A percentile compares a stretch with the other conserved stretches of the same genome.
These are phyloP conservation scores for Daucus carota DNA, from an alignment of 129 eudicot species.

Conservation along the genomic window DNA sequence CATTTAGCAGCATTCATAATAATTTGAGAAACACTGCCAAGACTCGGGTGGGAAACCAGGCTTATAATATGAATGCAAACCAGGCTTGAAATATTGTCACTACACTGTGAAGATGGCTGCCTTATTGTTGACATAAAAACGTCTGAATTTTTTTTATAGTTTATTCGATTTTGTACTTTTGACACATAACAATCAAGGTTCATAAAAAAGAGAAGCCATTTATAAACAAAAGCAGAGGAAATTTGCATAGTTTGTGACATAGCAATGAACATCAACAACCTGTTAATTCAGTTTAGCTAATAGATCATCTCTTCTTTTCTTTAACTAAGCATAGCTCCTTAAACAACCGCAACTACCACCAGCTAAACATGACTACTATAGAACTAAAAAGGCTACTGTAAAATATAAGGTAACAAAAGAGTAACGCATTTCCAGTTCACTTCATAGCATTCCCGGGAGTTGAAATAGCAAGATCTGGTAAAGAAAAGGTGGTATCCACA, in stretches of 20 bases:
- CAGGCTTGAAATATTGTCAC: no score
- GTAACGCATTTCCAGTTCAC: constrained; percentile 9
- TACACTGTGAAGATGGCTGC: no score
- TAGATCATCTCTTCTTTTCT: neutral
- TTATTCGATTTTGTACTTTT: neutral
- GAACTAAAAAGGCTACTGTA: neutral
- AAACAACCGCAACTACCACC: neutral
- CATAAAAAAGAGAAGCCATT: neutral
- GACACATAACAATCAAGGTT: neutral
- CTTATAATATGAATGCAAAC: no score
- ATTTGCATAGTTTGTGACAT: neutral
- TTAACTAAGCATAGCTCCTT: neutral
- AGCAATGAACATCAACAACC: neutral
- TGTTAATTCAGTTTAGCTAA: neutral
- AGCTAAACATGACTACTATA: neutral
- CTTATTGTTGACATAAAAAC: neutral
- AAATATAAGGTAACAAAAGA: neutral
- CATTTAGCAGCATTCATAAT: neutral
- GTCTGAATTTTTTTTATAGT: no score
- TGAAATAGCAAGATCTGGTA: constrained; percentile 78
- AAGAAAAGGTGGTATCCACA: constrained; percentile 46
- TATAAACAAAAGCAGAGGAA: neutral
- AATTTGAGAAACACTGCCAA: neutral
- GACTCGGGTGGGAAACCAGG: neutral
- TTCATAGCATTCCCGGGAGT: constrained; percentile 52